Conservation (phyloP, 2,329 filamentous ascomycete genomes). For the Neophaeococcomyces mojaviensis region DNA sequence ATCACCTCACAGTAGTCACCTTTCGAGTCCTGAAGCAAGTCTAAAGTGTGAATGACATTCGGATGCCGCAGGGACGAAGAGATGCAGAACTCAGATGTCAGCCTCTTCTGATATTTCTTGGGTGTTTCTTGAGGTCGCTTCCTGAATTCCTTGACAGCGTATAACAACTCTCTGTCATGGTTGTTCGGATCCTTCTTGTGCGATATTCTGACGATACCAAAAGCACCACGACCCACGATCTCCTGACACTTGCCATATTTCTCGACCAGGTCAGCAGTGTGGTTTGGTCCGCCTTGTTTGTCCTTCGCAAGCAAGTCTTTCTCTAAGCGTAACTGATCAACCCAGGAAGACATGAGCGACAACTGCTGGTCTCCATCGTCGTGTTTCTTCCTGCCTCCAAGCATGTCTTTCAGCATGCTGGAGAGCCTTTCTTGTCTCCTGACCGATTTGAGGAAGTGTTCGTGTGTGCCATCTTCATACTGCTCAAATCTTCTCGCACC, state of each 20-base stretch:
- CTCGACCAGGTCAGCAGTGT: conserved; percentile 74
- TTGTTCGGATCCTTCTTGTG: conserved; percentile 87
- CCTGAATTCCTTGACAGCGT: conserved; percentile 96
- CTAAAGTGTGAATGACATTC: conserved; percentile 95
- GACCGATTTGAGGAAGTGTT: conserved; percentile 80
- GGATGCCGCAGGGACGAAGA: conserved; percentile 93
- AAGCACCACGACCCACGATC: conserved; percentile 88
- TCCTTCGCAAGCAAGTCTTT: conserved; percentile 72
- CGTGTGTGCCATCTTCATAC: conserved; percentile 63
- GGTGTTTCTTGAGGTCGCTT: conserved; percentile 87
- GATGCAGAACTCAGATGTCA: conserved; percentile 97
- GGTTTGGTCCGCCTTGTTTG: conserved; percentile 68
- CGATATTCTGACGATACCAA: conserved; percentile 93
- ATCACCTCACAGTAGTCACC: conserved; percentile 98
- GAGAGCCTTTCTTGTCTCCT: conserved; percentile 91
- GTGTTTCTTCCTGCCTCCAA: conserved; percentile 68
- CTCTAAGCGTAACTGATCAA: conserved; percentile 84
- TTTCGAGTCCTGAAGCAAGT: conserved; percentile 90
- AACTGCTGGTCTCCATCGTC: conserved; percentile 60
- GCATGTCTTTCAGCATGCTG: conserved; percentile 79
- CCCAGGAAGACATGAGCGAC: conserved; percentile 91
- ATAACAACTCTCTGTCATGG: conserved; percentile 73
- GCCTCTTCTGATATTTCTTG: conserved; percentile 94
- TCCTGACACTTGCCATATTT: conserved; percentile 99
- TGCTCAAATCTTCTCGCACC: conserved; percentile 48